Conservation (phyloP, 2,329 filamentous ascomycete species). For the Microascus cirrosus region DNA sequence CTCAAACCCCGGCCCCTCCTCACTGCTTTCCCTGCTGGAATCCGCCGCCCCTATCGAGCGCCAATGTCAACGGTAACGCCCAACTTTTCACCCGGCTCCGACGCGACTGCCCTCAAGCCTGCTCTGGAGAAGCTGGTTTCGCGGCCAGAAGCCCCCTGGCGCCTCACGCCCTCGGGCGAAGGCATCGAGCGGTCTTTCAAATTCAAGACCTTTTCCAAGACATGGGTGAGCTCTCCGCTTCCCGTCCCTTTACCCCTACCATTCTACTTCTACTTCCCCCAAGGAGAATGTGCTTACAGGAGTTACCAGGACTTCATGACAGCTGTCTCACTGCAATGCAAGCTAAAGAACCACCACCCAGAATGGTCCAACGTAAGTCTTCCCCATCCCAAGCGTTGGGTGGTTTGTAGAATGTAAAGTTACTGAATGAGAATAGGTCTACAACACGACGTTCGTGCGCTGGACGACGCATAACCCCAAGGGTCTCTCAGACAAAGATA, state of each 20-base stretch:
- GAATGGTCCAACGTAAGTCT: constrained; percentile 61
- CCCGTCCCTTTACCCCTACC: not conserved
- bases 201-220: constrained; percentile 55
- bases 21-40: not conserved
- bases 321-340: constrained; percentile 56
- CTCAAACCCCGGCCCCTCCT: not conserved
- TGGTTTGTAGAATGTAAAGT: not conserved
- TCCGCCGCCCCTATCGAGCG: not conserved
- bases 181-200: constrained; percentile 49
- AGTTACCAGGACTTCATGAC: constrained; percentile 60
- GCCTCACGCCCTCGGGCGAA: constrained; percentile 34
- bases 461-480: constrained; percentile 63
- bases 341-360: constrained; percentile 58
- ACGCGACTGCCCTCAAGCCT: constrained; percentile 23
- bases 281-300: not conserved
- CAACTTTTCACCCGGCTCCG: constrained; percentile 32
- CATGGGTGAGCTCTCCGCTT: constrained; percentile 41
- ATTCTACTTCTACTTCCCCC: too few relatives aligned
- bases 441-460: constrained; percentile 57
- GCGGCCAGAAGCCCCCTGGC: constrained; percentile 31
- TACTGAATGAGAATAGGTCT: constrained; percentile 35
- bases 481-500: constrained; percentile 54
- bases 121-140: constrained; percentile 26
- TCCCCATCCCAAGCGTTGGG: not conserved
- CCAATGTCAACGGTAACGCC: constrained; percentile 8